Conservation (phyloP, 768 basidiomycete genomes). For the Hypsizygus marmoreus region DNA sequence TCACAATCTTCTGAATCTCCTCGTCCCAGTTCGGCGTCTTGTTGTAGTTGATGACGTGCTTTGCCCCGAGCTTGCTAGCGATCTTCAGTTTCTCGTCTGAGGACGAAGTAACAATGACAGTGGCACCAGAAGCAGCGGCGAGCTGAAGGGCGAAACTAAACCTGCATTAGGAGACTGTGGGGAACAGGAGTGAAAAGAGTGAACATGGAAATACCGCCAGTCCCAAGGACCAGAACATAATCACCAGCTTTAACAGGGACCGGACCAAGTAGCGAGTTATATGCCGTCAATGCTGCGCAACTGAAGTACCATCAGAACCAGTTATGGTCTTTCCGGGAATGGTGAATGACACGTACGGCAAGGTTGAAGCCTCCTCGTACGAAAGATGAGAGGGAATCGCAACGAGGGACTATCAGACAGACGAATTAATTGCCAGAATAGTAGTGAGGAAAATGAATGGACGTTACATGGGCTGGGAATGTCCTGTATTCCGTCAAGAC, state of each 20-base stretch:
- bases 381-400: conserved; percentile 56
- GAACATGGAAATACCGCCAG: conserved; percentile 58
- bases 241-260: conserved; percentile 59
- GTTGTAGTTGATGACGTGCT: conserved; percentile 64
- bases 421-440: background rate
- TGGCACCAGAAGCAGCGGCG: conserved; percentile 63
- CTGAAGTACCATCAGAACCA: conserved; percentile 25
- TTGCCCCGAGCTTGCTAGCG: conserved; percentile 52
- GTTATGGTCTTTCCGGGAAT: no score
- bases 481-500: conserved; percentile 55
- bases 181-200: conserved; percentile 7
- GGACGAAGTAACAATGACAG: conserved; percentile 67
- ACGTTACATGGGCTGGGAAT: conserved; percentile 45
- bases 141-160: conserved; percentile 58
- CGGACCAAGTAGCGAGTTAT: conserved; percentile 55
- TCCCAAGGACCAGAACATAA: conserved; percentile 55
- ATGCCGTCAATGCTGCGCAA: conserved; percentile 65
- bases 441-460: background rate
- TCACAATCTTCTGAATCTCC: conserved; percentile 45
- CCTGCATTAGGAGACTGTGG: background rate
- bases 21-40: conserved; percentile 59
- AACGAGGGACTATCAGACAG: conserved; percentile 45
- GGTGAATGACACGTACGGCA: conserved; percentile 43
- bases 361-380: conserved; percentile 65
- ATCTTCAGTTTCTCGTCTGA: conserved; percentile 62